These are phyloP conservation scores for Aspergillus amoenus DNA, from an alignment of 2,329 filamentous ascomycete species.

Conservation along the genomic window DNA sequence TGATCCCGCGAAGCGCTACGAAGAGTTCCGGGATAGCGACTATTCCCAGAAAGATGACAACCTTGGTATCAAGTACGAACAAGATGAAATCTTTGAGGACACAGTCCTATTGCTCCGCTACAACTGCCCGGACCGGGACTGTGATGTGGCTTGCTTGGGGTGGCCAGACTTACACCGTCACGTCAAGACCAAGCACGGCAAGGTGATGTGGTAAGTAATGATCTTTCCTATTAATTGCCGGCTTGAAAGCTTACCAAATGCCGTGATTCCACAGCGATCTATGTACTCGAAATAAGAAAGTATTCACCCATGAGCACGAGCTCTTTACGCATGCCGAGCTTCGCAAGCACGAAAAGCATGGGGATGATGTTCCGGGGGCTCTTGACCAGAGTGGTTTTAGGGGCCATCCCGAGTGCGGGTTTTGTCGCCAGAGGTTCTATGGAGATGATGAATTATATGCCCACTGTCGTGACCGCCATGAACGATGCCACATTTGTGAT, in stretches of 20 bases:
- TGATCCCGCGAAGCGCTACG: conserved; percentile 73
- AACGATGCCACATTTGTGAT: conserved; percentile 93
- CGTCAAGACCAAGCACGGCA: conserved; percentile 77
- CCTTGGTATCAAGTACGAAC: conserved; percentile 88
- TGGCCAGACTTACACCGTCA: conserved; percentile 79
- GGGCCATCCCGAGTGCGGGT: conserved; percentile 90
- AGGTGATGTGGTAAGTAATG: conserved; percentile 70
- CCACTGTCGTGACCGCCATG: conserved; percentile 91
- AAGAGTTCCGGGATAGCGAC: conserved; percentile 74
- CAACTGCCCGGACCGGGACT: conserved; percentile 85
- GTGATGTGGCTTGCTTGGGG: conserved; percentile 79
- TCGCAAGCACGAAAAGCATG: conserved; percentile 82
- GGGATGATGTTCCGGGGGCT: conserved; percentile 87
- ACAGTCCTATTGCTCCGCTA: conserved; percentile 85
- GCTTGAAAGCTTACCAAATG: conserved; percentile 13
- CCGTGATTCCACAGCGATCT: conserved; percentile 59
- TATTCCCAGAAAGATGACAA: conserved; percentile 78
- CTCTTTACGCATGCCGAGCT: conserved; percentile 80
- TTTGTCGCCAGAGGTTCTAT: conserved; percentile 90
- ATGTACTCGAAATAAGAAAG: conserved; percentile 92
- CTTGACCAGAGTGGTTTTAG: conserved; percentile 93
- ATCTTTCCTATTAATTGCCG: background rate
- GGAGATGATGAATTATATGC: conserved; percentile 92
- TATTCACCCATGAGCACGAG: conserved; percentile 97
- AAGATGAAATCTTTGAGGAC: conserved; percentile 84